Percentiles rank a stretch among this genome's conserved stretches.
These are phyloP conservation scores for Styphnolobium japonicum DNA, from an alignment of 306 rosid genomes.

Conservation along the genomic window DNA sequence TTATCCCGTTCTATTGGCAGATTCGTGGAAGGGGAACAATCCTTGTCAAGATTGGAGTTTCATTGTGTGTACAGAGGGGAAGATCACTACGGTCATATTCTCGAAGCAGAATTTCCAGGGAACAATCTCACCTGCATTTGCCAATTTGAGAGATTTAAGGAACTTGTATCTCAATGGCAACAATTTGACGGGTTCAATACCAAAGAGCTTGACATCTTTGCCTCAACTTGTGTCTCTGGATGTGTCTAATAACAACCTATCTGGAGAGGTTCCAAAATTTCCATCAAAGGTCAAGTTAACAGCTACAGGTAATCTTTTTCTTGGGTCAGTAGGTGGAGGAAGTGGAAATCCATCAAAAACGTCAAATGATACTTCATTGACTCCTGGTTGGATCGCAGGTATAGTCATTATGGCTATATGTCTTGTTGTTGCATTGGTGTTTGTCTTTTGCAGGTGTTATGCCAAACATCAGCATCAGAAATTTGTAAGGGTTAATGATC, in stretches of 20 bases:
- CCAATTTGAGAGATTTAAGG: conserved; percentile 40
- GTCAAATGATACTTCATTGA: conserved; percentile 14
- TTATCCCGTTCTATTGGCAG: conserved; percentile 41
- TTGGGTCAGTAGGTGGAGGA: too few relatives aligned
- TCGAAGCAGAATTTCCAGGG: conserved; percentile 44
- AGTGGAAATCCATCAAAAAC: conserved; percentile 22
- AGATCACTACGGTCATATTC: conserved; percentile 34
- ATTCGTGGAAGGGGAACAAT: conserved; percentile 49
- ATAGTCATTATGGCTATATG: conserved; percentile 45
- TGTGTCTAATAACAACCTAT: conserved; percentile 53
- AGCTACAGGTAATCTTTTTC: conserved; percentile 40
- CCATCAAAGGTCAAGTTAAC: conserved; percentile 34
- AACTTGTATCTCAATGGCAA: conserved; percentile 39
- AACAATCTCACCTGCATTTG: conserved; percentile 52
- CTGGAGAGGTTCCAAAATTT: conserved; percentile 47
- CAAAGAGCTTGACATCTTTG: conserved; percentile 36
- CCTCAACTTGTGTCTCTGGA: conserved; percentile 43
- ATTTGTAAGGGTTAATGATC: conserved; percentile 49
- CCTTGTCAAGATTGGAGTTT: conserved; percentile 47
- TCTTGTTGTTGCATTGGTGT: conserved; percentile 47
- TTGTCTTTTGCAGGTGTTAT: conserved; percentile 53
- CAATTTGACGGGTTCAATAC: conserved; percentile 48
- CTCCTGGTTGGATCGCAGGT: conserved; percentile 59
- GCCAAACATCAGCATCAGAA: conserved; percentile 40
- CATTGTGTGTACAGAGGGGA: conserved; percentile 33